Evolutionary conservation across 768 basidiomycete genomes (phyloP).

Genomic region (Tulasnella calospora): DNA sequence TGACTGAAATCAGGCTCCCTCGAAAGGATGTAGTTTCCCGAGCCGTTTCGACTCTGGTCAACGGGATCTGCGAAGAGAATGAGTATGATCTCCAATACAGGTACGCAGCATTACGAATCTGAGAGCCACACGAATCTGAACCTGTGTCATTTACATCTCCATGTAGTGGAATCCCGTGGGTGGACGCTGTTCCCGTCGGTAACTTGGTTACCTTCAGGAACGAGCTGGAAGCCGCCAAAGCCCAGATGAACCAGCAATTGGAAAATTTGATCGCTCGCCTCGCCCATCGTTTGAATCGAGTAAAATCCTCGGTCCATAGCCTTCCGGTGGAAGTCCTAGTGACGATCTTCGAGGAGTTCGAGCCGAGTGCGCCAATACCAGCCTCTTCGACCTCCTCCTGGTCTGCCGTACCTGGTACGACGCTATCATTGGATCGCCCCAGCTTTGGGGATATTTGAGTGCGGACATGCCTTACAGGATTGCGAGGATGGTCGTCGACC

Average conservation of each 20-base stretch:
- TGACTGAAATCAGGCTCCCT: not conserved
- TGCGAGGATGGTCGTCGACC: not conserved
- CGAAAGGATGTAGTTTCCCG: not conserved
- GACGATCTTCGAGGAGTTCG: not conserved
- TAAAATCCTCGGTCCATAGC: not conserved
- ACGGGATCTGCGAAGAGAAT: not conserved
- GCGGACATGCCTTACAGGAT: not conserved
- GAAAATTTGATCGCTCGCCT: not conserved
- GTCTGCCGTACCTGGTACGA: not conserved
- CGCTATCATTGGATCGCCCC: not conserved
- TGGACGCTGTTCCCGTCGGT: not conserved
- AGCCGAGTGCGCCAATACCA: not conserved
- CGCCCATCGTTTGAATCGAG: not conserved
- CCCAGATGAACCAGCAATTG: not conserved
- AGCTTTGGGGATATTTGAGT: not conserved
- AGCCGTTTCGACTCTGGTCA: not conserved
- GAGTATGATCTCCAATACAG: not conserved
- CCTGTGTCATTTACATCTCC: too few relatives aligned
- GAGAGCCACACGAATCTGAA: not conserved
- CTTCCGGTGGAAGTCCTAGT: not conserved
- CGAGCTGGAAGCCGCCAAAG: not conserved
- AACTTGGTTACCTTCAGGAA: not conserved
- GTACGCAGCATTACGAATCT: not conserved
- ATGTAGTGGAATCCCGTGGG: not conserved
- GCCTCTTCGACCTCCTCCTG: not conserved